Evolutionary conservation across 1,284 basidiomycete genomes (phyloP).

Genomic region (Cutaneotrichosporon cavernicola): DNA sequence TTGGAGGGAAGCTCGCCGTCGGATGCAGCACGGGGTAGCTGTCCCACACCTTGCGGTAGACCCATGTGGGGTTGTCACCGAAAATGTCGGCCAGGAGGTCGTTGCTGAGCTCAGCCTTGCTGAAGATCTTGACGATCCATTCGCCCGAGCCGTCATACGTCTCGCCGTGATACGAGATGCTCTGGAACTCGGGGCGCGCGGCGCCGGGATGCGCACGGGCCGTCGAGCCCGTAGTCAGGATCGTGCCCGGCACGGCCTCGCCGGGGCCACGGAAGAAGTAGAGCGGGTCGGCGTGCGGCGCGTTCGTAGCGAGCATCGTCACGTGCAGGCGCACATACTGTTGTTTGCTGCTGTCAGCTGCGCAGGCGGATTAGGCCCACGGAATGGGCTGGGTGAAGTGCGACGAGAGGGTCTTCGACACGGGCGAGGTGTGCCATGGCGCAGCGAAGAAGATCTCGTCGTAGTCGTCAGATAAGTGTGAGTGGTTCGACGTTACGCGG

Average conservation of each 20-base stretch:
- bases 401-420: conserved; percentile 20
- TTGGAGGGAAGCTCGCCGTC: conserved; percentile 66
- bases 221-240: conserved; percentile 71
- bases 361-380: conserved; percentile 6
- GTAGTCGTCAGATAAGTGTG: conserved; percentile 28
- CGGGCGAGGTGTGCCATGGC: conserved; percentile 41
- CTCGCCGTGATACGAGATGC: conserved; percentile 76
- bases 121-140: conserved; percentile 85
- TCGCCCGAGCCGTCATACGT: conserved; percentile 57
- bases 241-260: conserved; percentile 61
- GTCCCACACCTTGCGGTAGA: conserved; percentile 69
- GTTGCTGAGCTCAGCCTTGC: conserved; percentile 63
- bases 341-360: conserved; percentile 50
- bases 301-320: conserved; percentile 78
- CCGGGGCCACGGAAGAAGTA: conserved; percentile 67
- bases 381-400: conserved; percentile 24
- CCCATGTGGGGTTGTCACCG: conserved; percentile 69
- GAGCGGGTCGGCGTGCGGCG: conserved; percentile 61
- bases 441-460: conserved; percentile 51
- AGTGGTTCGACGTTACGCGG: conserved; percentile 10
- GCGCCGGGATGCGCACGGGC: conserved; percentile 49
- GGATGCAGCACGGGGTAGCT: conserved; percentile 61
- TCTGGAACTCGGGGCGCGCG: conserved; percentile 76
- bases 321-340: conserved; percentile 84
- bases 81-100: conserved; percentile 65